Percentiles rank a stretch among this genome's conserved stretches.
Evolutionary conservation across 73 alveolate species (phyloP).

Genomic region (Paraurostyla sp.): DNA sequence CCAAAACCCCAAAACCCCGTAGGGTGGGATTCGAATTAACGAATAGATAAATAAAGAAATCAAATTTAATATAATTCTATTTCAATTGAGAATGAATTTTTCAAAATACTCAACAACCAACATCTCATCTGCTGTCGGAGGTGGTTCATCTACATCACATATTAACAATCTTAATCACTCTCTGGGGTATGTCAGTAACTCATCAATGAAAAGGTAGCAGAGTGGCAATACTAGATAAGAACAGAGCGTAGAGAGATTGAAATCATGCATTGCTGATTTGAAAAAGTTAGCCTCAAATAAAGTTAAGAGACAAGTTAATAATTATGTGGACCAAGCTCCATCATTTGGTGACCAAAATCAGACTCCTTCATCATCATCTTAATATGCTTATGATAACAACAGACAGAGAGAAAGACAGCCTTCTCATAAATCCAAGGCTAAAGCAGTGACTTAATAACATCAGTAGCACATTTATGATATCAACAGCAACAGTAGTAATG

Average conservation of each 20-base stretch:
- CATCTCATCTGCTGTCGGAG: neutral
- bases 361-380: slow-evolving; percentile 33
- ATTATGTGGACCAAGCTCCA: slow-evolving; percentile 27
- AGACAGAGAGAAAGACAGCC: neutral
- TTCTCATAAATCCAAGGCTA: neutral
- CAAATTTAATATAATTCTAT: neutral
- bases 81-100: slow-evolving; percentile 5
- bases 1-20: slow-evolving; percentile 24
- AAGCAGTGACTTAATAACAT: too few species aligned
- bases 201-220: slow-evolving; percentile 23
- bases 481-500: too few species aligned
- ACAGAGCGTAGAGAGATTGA: slow-evolving; percentile 60
- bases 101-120: slow-evolving; percentile 46
- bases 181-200: slow-evolving; percentile 4
- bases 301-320: slow-evolving; percentile 46
- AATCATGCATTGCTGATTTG: slow-evolving; percentile 67
- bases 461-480: neutral
- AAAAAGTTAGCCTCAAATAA: slow-evolving; percentile 59
- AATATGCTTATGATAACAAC: neutral
- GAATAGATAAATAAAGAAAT: slow-evolving; percentile 14
- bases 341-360: slow-evolving; percentile 32
- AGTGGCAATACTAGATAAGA: slow-evolving; percentile 49
- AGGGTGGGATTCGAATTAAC: neutral
- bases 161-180: neutral
- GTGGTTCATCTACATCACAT: neutral